Base-by-base conservation (phyloP, 768 basidiomycete species). In the Gyrodon lividus region DNA sequence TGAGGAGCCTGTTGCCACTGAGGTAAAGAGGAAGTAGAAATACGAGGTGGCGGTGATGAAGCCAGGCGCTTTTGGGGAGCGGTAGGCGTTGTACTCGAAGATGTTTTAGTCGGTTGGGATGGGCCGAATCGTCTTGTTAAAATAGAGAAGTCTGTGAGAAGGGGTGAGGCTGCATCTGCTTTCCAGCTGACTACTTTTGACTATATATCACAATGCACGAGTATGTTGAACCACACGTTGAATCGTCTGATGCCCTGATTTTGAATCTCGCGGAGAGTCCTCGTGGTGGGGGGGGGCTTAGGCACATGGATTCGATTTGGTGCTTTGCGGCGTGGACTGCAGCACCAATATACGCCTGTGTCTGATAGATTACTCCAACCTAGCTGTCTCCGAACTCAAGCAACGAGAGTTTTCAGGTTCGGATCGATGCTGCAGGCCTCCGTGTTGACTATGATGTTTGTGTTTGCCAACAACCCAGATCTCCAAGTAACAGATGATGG, bases 1-100 rank as follows among this genome's bases (percentile, higher is more conserved):
- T 59, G 87, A 88, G 55, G 85, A 85, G 43, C 61, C 43, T 42
- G 58, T 55, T 47, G 57, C 56, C 52, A 45, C 42, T 17, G 60
- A 57, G 43, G 37, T 35, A 14, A 64, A 58, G 56, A 52, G 46
- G 17, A 56, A 58, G 67, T 69, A 70, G 46, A 43, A 31, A 2
- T 23, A 22, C 38, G 39, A n/a, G 24, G 30, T n/a, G 49, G 16
- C 26, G 30, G n/a, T 16, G 26, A 37, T 8, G 31, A 31, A 38
- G 20, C 38, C 34, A 40, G 23, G 31, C 17, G 52, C 40, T 52
- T 20, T 24, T 34, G 24, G 48, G 37, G 31, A 31, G 38, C 49
- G 12, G 38, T 33, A 13, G 26, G 41, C 19, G 43, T 43, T 59
- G 55, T 52, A 45, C 22, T 26, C 39, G 26, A 51, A 51, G 56